These are phyloP conservation scores for Xerocomellus amylosporus DNA, from an alignment of 768 basidiomycete species.

Conservation along the genomic window DNA sequence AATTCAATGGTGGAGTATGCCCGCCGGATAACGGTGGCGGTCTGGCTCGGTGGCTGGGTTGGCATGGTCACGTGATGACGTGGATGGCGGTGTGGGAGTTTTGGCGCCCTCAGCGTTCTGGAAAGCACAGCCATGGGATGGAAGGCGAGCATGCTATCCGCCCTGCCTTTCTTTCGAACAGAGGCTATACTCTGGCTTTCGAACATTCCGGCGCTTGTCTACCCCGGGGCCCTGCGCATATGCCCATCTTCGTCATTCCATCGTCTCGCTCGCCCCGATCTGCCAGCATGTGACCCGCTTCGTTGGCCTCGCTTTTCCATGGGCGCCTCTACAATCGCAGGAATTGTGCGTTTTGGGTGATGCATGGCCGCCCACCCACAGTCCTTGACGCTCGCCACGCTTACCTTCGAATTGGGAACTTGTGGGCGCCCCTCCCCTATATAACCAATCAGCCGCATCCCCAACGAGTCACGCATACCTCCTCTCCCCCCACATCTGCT, in stretches of 20 bases:
- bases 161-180: background rate
- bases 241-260: constrained; percentile 5
- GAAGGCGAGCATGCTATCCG: background rate
- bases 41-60: background rate
- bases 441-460: constrained; percentile 11
- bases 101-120: constrained; percentile 3
- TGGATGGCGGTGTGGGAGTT: constrained; percentile 5
- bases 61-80: constrained; percentile 14
- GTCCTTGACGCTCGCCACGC: constrained; percentile 12
- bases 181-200: constrained; percentile 16
- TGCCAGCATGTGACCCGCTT: constrained; percentile 1
- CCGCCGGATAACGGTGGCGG: background rate
- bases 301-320: background rate
- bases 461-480: constrained; percentile 9
- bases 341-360: background rate
- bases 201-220: background rate
- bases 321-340: constrained; percentile 14
- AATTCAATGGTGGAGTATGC: background rate
- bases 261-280: background rate
- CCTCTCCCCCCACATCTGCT: background rate
- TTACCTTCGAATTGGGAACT: constrained; percentile 4
- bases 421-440: constrained; percentile 12
- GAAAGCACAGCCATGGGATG: constrained; percentile 20
- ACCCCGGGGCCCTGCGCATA: background rate
- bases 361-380: background rate